phyloP scores from a whole-genome alignment of 257 asterid genomes.

The Prunella vulgaris region DNA sequence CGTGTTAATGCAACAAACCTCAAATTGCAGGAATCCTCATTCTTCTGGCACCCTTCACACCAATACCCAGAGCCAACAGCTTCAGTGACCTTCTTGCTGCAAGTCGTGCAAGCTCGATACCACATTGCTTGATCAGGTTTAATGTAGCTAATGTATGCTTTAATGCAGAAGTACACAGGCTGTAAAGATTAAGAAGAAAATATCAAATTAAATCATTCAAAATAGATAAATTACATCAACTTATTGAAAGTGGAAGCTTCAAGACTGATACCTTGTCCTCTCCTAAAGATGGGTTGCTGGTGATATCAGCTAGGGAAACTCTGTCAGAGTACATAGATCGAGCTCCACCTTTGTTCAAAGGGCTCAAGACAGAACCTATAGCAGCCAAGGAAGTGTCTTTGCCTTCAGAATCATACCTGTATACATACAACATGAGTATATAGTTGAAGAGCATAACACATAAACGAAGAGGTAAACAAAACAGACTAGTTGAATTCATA shows the following conservation, averaged over 20 bases:
- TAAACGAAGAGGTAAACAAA: not conserved
- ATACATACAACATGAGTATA: not conserved
- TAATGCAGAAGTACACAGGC: conserved; percentile 68
- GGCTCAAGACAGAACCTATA: conserved; percentile 62
- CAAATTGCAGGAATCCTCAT: conserved; percentile 49
- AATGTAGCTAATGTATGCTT: conserved; percentile 63
- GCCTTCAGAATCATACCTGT: conserved; percentile 92
- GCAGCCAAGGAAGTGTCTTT: conserved; percentile 70
- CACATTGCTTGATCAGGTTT: conserved; percentile 91
- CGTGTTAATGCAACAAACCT: conserved; percentile 38
- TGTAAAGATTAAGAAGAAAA: conserved; percentile 26
- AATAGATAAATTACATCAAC: not conserved
- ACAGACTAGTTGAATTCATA: not conserved
- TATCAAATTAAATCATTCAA: not conserved
- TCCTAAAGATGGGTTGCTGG: conserved; percentile 66
- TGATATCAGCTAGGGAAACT: conserved; percentile 66
- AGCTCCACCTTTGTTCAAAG: conserved; percentile 39
- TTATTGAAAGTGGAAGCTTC: not conserved
- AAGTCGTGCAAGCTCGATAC: conserved; percentile 89
- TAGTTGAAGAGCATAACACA: not conserved
- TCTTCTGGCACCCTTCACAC: conserved; percentile 82
- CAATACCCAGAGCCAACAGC: conserved; percentile 80
- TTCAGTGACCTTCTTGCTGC: conserved; percentile 86
- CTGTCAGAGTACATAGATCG: conserved; percentile 66
- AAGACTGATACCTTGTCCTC: conserved; percentile 80